Conservation (phyloP, 805 yeast genomes). For the Blastobotrys parvus region DNA sequence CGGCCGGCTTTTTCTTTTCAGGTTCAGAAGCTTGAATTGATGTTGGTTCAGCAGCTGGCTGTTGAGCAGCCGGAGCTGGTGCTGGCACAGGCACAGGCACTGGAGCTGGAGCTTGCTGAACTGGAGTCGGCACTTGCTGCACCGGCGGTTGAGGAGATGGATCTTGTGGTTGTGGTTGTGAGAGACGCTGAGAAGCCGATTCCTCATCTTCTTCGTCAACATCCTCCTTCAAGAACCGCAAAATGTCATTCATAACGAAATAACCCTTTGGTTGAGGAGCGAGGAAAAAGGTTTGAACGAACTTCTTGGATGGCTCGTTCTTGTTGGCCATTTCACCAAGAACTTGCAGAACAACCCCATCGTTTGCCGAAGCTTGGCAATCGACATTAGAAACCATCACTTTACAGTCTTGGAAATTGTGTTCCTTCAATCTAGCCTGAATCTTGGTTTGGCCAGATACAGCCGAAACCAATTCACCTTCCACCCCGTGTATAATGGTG, state of each 20-base stretch:
- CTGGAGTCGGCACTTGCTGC: background rate
- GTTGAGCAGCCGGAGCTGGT: slow-evolving; percentile 4
- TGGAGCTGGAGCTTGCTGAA: background rate
- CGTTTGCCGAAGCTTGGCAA: slow-evolving; percentile 26
- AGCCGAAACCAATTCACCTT: slow-evolving; percentile 26
- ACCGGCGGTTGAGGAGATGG: background rate
- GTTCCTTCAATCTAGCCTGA: slow-evolving; percentile 23
- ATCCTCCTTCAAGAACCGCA: slow-evolving; percentile 30
- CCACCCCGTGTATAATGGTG: slow-evolving; percentile 30
- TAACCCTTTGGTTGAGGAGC: slow-evolving; percentile 26
- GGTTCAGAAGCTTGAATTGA: background rate
- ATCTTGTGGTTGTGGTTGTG: slow-evolving; percentile 2
- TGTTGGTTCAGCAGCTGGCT: slow-evolving; percentile 8
- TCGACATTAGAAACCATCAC: slow-evolving; percentile 32
- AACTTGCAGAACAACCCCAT: slow-evolving; percentile 32
- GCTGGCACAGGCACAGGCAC: slow-evolving; percentile 1
- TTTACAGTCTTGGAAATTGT: slow-evolving; percentile 27
- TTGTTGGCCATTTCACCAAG: slow-evolving; percentile 33
- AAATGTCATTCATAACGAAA: slow-evolving; percentile 31
- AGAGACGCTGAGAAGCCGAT: background rate
- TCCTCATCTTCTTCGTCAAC: slow-evolving; percentile 17
- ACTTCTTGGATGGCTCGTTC: slow-evolving; percentile 28
- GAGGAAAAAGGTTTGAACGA: slow-evolving; percentile 34
- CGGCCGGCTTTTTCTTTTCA: background rate
- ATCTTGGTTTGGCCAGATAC: slow-evolving; percentile 27